Evolutionary conservation across 768 basidiomycete genomes (phyloP).

Genomic region (Krasilnikovozyma curviuscula): DNA sequence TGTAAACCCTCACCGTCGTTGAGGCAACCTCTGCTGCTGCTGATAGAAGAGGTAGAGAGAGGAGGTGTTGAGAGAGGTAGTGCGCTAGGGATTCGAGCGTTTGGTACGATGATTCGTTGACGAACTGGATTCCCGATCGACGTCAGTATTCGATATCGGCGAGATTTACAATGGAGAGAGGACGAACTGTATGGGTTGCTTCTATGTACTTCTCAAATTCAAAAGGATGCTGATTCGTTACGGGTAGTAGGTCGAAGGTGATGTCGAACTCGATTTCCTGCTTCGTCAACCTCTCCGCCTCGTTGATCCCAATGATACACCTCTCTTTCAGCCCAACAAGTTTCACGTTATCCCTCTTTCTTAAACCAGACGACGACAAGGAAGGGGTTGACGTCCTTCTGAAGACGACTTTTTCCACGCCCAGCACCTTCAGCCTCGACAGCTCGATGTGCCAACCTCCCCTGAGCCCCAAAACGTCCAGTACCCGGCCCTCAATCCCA

Average conservation of each 20-base stretch:
- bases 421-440: conserved; percentile 36
- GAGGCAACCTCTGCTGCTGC: conserved; percentile 13
- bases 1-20: conserved; percentile 43
- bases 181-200: conserved; percentile 32
- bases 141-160: conserved; percentile 3
- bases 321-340: conserved; percentile 37
- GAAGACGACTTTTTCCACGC: conserved; percentile 33
- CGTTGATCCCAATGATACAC: conserved; percentile 48
- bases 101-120: conserved; percentile 34
- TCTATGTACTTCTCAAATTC: conserved; percentile 8
- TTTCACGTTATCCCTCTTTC: conserved; percentile 27
- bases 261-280: conserved; percentile 44
- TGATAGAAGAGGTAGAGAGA: conserved; percentile 23
- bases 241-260: neutral
- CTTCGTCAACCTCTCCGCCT: conserved; percentile 42
- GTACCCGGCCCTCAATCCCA: neutral
- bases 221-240: conserved; percentile 18
- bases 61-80: conserved; percentile 33
- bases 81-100: conserved; percentile 57
- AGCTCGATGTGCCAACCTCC: conserved; percentile 32
- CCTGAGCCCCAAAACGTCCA: too few species aligned
- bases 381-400: conserved; percentile 22
- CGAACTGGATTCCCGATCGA: conserved; percentile 27
- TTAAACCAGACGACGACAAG: neutral
- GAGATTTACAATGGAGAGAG: conserved; percentile 8